A percentile compares a stretch with the other conserved stretches of the same genome.
phyloP scores from a whole-genome alignment of 1,284 basidiomycete genomes.

The Ceratobasidium sp. region DNA sequence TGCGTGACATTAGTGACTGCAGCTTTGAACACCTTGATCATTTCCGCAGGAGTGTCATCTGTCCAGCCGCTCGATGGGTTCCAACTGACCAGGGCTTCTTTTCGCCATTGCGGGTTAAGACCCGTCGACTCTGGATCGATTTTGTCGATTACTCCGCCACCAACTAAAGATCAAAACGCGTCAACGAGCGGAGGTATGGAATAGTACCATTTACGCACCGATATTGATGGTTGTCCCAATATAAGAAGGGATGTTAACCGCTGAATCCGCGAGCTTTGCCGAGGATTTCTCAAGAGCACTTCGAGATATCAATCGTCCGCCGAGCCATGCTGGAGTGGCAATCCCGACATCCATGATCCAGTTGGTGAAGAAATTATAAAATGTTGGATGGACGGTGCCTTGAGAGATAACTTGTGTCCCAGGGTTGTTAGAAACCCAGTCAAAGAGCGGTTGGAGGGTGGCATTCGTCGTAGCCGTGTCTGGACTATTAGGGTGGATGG shows the following conservation, averaged over 20 bases:
- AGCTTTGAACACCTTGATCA: constrained; percentile 52
- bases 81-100: constrained; percentile 54
- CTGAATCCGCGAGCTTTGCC: background rate
- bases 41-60: constrained; percentile 52
- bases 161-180: constrained; percentile 50
- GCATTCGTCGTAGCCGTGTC: background rate
- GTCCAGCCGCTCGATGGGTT: constrained; percentile 53
- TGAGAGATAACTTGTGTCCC: background rate
- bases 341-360: background rate
- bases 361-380: background rate
- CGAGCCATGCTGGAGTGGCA: background rate
- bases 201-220: background rate
- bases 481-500: constrained; percentile 21
- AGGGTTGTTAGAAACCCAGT: constrained; percentile 19
- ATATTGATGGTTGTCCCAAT: background rate
- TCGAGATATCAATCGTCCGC: background rate
- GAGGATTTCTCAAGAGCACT: background rate
- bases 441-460: constrained; percentile 5
- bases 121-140: constrained; percentile 56
- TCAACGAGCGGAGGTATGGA: background rate
- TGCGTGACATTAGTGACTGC: constrained; percentile 52
- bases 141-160: constrained; percentile 57
- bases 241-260: background rate
- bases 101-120: constrained; percentile 61
- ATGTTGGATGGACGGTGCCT: background rate